Evolutionary conservation across 2,329 filamentous ascomycete species (phyloP), one percentile per base, ranked within the genome.

Genomic region (Colletotrichum zoysiae): DNA sequence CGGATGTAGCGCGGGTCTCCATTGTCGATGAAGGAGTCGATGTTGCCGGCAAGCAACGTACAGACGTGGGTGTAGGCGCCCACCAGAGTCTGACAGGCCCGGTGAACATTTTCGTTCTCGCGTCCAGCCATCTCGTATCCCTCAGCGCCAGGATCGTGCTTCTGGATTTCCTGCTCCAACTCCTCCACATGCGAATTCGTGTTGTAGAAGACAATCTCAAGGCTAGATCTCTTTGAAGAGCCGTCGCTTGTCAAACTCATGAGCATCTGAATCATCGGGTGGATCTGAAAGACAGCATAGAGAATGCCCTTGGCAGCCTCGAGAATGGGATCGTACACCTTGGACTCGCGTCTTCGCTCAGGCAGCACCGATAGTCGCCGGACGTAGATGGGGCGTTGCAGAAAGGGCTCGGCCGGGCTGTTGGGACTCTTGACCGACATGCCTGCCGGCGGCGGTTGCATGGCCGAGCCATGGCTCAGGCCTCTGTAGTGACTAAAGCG

Each of bases 191-290:
- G 90, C 1, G 86, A 88, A 71, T 89, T 90, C 14, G 90, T 91
- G 77, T 91, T 91, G 79, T 91, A 92, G 72, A 92, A 90, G 38
- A 92, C 89, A 68, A 90, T 87, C 76, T 92, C 90, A 14, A 92
- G 85, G 74, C 89, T 91, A 5, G 89, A 91, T 61, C 89, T 84
- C 77, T 90, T 90, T 30, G 86, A 82, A 12, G 88, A 88, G 42
- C 86, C 88, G 71, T 91, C 89, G 74, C 86, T 88, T 59, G 89
- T 87, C 60, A 92, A 82, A 55, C 87, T 85, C 79, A 91, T 89
- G 65, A 92, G 82, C 80, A 88, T 89, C 78, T 92, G 89, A 71
- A 92, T 90, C 81, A 89, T 89, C 6, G 90, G 90, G 73, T 92
- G 90, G 35, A 92, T 89, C 77, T 91, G 89, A 74, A 91, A 92